Evolutionary conservation across 371 early-diverging fungal species (phyloP), one percentile per base, ranked within the genome.

Genomic region (Gilbertella persicaria): DNA sequence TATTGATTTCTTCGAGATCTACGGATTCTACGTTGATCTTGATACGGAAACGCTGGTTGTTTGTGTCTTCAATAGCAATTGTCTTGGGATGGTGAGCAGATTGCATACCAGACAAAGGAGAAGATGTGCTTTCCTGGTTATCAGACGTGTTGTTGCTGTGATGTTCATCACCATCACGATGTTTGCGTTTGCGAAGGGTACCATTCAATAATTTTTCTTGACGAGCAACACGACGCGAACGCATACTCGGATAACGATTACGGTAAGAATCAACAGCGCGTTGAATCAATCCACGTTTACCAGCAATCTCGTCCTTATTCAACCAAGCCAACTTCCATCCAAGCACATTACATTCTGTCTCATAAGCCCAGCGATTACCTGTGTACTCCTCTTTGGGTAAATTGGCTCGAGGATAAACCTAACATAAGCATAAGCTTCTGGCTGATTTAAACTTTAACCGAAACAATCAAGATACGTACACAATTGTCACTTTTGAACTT

Each of bases 221-320:
- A 43, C 92, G 79, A 8, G 90, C 84, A 1, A 93, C 87, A 23
- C 94, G 80, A 37, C 94, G 79, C 19, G 88, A 89, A 45, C 92
- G 80, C 67, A 87, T 82, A 38, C 89, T 88, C 12, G 91, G 89
- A 57, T 88, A 88, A 9, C 91, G 84, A 53, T 95, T 91, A 45
- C 97, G 84, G 62, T 91, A 98, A 29, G 89, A 90, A 67, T 98
- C 97, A 0, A 98, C 98, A 2, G 96, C 96, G 0, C 97, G 79
- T 66, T 98, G 98, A 45, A 98, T 83, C 39, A 97, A 73, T 2
- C 98, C 98, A 43, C 96, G 85, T 43, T 92, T 90, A 7, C 89
- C 95, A 39, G 87, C 81, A 29, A 96, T 83, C 39, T 91, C 80
- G 23, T 82, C 82, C 20, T 82, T 86, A 66, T 98, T 98, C 12